phyloP scores from a whole-genome alignment of 345 rosid species.

The Acer saccharum region DNA sequence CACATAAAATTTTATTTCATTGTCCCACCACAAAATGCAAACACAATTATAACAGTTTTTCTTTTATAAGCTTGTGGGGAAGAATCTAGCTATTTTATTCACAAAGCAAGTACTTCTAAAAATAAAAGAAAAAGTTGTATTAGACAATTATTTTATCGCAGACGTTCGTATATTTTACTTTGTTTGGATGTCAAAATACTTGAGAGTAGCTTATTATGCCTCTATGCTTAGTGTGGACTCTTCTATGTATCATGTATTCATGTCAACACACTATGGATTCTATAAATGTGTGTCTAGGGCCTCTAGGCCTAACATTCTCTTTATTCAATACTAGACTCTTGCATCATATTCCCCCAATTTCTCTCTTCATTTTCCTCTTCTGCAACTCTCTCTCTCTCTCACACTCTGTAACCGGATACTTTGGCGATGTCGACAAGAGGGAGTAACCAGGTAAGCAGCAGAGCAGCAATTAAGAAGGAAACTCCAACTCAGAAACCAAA shows the following conservation, averaged over 20 bases:
- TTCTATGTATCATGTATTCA: not conserved
- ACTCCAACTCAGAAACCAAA: conserved; percentile 13
- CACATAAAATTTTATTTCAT: not conserved
- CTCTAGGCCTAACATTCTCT: conserved; percentile 10
- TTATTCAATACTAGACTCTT: not conserved
- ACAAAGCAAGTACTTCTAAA: not conserved
- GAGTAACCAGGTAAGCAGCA: conserved; percentile 18
- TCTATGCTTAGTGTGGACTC: not conserved
- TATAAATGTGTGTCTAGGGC: not conserved
- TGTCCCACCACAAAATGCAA: conserved; percentile 27
- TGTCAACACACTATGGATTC: not conserved
- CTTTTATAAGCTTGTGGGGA: conserved; percentile 30
- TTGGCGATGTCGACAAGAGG: conserved; percentile 28
- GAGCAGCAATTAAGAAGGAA: conserved; percentile 15
- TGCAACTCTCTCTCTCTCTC: conserved; percentile 2
- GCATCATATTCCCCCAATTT: conserved; percentile 5
- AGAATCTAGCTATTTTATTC: conserved; percentile 31
- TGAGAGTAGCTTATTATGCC: not conserved
- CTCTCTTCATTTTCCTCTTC: conserved; percentile 8
- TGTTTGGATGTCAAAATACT: not conserved
- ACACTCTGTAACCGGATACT: not conserved
- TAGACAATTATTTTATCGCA: not conserved
- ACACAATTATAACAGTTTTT: conserved; percentile 18
- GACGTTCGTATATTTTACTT: not conserved
- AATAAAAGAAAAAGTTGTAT: not conserved